Evolutionary conservation across 352 stramenopile species (phyloP).

Genomic region (Phytophthora pseudosyringae): DNA sequence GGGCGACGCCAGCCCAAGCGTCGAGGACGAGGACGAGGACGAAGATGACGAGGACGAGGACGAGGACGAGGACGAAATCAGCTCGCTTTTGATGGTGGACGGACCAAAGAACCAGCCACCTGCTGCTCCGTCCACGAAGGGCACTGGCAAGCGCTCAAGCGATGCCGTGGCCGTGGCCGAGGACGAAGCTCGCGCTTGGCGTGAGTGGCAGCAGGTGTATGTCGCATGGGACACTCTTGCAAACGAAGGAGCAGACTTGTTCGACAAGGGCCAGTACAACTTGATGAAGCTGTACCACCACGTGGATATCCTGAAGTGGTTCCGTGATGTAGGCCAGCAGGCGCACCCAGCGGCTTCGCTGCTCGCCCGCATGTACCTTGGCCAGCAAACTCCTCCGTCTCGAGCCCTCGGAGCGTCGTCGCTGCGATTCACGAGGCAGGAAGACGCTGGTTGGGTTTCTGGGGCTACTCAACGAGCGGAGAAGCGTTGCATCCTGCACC

Average conservation of each 20-base stretch:
- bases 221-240: slow-evolving; percentile 42
- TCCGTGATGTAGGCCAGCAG: slow-evolving; percentile 38
- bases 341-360: slow-evolving; percentile 37
- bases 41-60: slow-evolving; percentile 27
- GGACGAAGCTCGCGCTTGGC: slow-evolving; percentile 40
- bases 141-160: slow-evolving; percentile 19
- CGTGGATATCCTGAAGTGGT: slow-evolving; percentile 50
- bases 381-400: slow-evolving; percentile 19
- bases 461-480: slow-evolving; percentile 23
- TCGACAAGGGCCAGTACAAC: slow-evolving; percentile 52
- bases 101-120: slow-evolving; percentile 40
- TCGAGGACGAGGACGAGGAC: slow-evolving; percentile 13
- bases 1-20: not conserved
- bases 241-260: slow-evolving; percentile 34
- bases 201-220: slow-evolving; percentile 43
- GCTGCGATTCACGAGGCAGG: slow-evolving; percentile 29
- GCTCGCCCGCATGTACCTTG: slow-evolving; percentile 43
- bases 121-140: slow-evolving; percentile 18
- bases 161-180: slow-evolving; percentile 24
- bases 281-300: slow-evolving; percentile 50
- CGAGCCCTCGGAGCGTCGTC: slow-evolving; percentile 24
- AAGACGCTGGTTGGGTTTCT: slow-evolving; percentile 23
- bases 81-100: slow-evolving; percentile 44
- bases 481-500: slow-evolving; percentile 38
- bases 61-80: slow-evolving; percentile 42